Base-by-base conservation (phyloP, 2,329 filamentous ascomycete species). In the Beauveria sp. region DNA sequence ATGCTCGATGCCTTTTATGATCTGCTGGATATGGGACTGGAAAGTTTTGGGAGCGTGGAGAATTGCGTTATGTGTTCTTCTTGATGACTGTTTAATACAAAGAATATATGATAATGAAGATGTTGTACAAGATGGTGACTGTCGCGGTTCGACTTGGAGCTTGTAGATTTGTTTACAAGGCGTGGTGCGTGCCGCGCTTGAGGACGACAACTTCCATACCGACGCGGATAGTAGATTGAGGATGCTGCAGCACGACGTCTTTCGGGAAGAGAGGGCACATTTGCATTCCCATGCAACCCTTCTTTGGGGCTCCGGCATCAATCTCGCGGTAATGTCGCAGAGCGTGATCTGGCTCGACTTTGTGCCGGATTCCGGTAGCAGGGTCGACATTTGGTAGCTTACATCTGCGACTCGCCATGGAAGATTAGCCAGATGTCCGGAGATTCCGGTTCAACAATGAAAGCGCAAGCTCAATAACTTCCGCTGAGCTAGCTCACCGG, bases 301-400 rank as follows among this genome's bases (percentile, higher is more conserved):
- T 74, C 52, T 75, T 77, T 30, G 81, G 81, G 0, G 82, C 81
- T 2, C 86, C 86, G 22, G 78, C 73, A 69, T 89, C 86, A 26
- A 89, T 82, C 10, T 82, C 77, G 14, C 86, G 79, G 65, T 81
- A 80, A 63, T 79, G 79, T 40, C 84, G 76, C 63, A 89, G 74
- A 0, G 86, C 83, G 58, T 74, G 76, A 67, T 86, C 82, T 0
- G 86, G 84, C 72, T 88, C 81, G 34, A 73, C 70, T 24, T 70
- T 69, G 68, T 87, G 83, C 24, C 79, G 78, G 45, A 79, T 68
- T n/a, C 82, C 88, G 6, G 77, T 85, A 20, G 77, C 75, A 0
- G 81, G 87, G 70, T 90, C 80, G 1, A 90, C 85, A 66, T 91
- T 91, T 22, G 87, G 87, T 66, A 91, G 71, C 66, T 86, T 88